phyloP scores from a whole-genome alignment of 768 basidiomycete species.

The Serendipita sp. region DNA sequence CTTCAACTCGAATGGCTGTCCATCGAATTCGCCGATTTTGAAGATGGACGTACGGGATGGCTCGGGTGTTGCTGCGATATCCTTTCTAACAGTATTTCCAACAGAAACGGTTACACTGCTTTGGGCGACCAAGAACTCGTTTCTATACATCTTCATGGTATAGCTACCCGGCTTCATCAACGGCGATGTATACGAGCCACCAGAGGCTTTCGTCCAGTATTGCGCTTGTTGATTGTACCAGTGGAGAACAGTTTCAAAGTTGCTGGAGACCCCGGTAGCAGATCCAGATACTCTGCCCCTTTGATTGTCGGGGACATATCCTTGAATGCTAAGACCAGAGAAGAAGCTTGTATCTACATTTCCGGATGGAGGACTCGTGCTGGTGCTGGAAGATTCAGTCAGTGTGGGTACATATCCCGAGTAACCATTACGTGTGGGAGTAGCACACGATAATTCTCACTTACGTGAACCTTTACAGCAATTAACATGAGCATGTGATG shows the following conservation, averaged over 20 bases:
- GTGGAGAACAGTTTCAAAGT: conserved; percentile 10
- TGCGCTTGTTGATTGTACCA: conserved; percentile 28
- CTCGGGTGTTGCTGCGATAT: conserved; percentile 19
- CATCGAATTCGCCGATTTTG: conserved; percentile 29
- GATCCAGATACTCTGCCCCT: conserved; percentile 30
- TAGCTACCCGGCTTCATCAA: conserved; percentile 36
- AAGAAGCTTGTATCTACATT: conserved; percentile 28
- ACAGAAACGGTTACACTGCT: conserved; percentile 27
- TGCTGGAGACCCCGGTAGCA: conserved; percentile 28
- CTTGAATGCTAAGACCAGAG: conserved; percentile 27
- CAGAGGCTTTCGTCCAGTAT: conserved; percentile 25
- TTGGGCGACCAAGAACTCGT: conserved; percentile 29
- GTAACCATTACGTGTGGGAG: no score
- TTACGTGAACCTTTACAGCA: background rate
- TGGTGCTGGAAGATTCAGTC: background rate
- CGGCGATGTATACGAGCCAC: conserved; percentile 27
- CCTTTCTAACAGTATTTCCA: conserved; percentile 23
- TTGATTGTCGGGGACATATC: conserved; percentile 28
- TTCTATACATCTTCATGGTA: conserved; percentile 27
- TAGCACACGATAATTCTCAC: background rate
- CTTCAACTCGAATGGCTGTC: conserved; percentile 30
- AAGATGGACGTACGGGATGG: conserved; percentile 24
- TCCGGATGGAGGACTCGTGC: conserved; percentile 20
- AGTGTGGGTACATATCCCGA: no score
- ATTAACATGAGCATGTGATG: background rate